Conservation (phyloP, 768 basidiomycete species). For the Tylopilus cervinicoccineus region DNA sequence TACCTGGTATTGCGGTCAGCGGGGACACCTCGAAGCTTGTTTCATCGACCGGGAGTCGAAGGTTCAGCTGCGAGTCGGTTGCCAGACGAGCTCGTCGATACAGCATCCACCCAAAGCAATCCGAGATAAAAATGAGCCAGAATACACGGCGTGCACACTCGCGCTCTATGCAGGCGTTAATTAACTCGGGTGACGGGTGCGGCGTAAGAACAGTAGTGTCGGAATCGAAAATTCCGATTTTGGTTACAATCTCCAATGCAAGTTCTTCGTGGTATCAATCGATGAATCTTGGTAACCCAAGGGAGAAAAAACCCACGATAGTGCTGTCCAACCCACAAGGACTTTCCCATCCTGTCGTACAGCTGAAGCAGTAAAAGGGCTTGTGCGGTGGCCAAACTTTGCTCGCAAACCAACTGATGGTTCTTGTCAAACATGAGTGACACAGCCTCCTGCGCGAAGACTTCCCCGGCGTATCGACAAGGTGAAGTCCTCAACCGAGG, state of each 20-base stretch:
- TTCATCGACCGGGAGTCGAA: conserved; percentile 78
- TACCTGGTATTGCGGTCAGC: conserved; percentile 32
- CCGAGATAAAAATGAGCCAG: conserved; percentile 70
- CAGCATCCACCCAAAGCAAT: conserved; percentile 41
- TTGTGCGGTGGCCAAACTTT: conserved; percentile 69
- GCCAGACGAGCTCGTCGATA: conserved; percentile 34
- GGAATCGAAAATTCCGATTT: conserved; percentile 59
- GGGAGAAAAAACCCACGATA: conserved; percentile 25
- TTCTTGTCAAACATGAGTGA: conserved; percentile 69
- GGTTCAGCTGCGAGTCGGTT: conserved; percentile 44
- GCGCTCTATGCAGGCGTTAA: conserved; percentile 60
- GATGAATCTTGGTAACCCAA: background rate
- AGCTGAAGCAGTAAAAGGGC: conserved; percentile 70
- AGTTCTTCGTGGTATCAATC: conserved; percentile 41
- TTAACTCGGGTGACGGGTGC: conserved; percentile 54
- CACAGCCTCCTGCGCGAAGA: conserved; percentile 55
- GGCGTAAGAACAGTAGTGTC: conserved; percentile 60
- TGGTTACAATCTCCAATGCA: conserved; percentile 63
- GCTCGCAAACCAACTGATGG: conserved; percentile 55
- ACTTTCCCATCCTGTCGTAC: conserved; percentile 51
- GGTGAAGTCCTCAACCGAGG: conserved; percentile 55
- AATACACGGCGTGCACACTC: conserved; percentile 81
- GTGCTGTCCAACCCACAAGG: conserved; percentile 28
- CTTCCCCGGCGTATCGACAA: conserved; percentile 51
- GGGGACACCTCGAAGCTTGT: conserved; percentile 74